Base-by-base conservation (phyloP, 805 yeast genomes). In the Kazachstania psychrophila region DNA sequence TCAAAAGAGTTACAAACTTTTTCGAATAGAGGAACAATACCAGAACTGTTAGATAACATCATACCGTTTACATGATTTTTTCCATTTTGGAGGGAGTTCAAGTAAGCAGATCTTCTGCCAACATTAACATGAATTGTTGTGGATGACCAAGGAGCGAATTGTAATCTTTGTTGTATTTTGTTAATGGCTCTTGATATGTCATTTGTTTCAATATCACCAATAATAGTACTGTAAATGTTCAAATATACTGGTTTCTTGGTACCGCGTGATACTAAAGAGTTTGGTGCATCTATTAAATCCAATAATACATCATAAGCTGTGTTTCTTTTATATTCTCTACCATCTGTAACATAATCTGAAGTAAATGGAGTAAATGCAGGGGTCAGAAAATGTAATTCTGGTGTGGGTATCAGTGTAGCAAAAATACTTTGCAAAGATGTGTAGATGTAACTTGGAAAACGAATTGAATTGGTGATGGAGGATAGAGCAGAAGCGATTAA, bases 371-470 rank as follows among this genome's bases (percentile, higher is more conserved):
- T 75, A 51, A 75, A 82, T 40, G 85, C 72, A 8, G 92, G 79
- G 32, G 71, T 68, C 11, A 82, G 51, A 49, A 83, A 85, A 57
- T 86, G 94, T 46, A 82, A 64, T 31, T 80, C 80, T 1, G 95
- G 95, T 0, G 86, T 79, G 2, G 96, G 96, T 2, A 92, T 73
- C 45, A 92, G 60, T 1, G 89, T 75, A 1, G 96, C 78, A 34
- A 86, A 60, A 13, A 92, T 75, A 33, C 94, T 79, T 27, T 87
- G 83, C 46, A 82, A 62, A 3, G 94, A 85, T 52, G 81, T 83
- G 66, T 84, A 88, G 73, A 87, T 79, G 62, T 86, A 86, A 33
- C 92, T 79, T 4, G 98, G 98, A 56, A 82, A 89, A 47, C 98
- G 68, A 31, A 92, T 62, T 0, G 97, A 83, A 42, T 89, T 84